Base-by-base conservation (phyloP, 768 basidiomycete genomes). In the Boletus pseudo-olivaceus region DNA sequence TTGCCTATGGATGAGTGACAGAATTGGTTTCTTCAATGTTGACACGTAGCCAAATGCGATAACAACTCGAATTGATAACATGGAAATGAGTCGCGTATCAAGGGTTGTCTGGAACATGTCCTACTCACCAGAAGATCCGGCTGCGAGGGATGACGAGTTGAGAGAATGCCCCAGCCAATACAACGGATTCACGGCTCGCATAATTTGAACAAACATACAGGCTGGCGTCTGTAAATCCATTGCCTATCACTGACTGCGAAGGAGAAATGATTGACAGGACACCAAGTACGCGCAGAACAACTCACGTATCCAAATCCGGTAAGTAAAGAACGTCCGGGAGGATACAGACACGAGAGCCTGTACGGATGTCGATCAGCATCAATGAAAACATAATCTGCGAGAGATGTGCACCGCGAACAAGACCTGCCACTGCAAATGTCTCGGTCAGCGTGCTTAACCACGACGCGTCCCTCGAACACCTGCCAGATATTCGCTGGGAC, bases 231-330 rank as follows among this genome's bases (percentile, higher is more conserved):
- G 2, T 23, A 60, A 35, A 51, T 29, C 46, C 46, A 35, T 34
- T 17, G 42, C 26, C 12, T 20, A n/a, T 47, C 46, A n/a, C 23
- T 39, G 35, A 59, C 57, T 59, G n/a, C 7, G 17, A 47, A 26
- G 2, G 32, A 0, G n/a, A 20, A 15, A 23, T 33, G 19, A 9
- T 45, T 23, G 17, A 15, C 2, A 34, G 17, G 12, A 15, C 6
- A 17, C 10, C 34, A 17, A 30, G 23, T 23, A 23, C 23, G 4
- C 23, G 23, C 20, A 23, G 20, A 43, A 53, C 6, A 11, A 47
- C 50, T 20, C 7, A 56, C 59, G 54, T 27, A 9, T 60, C 54
- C 53, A 59, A 32, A 61, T 49, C 11, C 58, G 50, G 37, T 41
- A 53, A 9, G 49, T 51, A 40, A 60, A 54, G 37, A 54, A 61